A percentile compares a stretch with the other conserved stretches of the same genome.
Evolutionary conservation across 257 asterid species (phyloP).

Genomic region (Capsicum rhomboideum): DNA sequence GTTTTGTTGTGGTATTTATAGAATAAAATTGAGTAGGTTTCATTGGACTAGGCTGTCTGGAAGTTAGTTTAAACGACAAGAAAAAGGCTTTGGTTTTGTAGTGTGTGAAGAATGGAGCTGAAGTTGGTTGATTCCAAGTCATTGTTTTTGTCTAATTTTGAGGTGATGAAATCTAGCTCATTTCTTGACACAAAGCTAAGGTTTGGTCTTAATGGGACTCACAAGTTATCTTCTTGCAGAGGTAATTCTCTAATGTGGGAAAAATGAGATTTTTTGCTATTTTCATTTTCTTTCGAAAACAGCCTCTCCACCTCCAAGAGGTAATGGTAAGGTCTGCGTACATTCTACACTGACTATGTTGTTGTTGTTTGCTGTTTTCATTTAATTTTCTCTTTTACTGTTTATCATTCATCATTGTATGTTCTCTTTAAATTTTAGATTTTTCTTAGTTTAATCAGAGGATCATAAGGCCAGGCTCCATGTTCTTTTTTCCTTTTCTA

Average conservation of each 20-base stretch:
- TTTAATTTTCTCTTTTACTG: background rate
- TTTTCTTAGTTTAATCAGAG: background rate
- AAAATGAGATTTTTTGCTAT: background rate
- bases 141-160: constrained; percentile 15
- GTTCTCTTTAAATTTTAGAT: background rate
- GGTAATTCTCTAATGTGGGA: constrained; percentile 21
- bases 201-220: constrained; percentile 11
- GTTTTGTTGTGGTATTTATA: background rate
- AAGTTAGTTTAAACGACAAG: background rate
- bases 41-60: background rate
- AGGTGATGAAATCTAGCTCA: constrained; percentile 28
- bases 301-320: too few species aligned
- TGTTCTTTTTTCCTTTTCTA: too few species aligned
- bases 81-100: background rate
- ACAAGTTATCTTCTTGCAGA: constrained; percentile 34
- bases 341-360: too few species aligned
- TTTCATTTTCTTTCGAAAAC: too few species aligned
- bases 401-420: background rate
- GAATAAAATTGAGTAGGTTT: background rate
- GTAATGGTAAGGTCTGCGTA: too few species aligned
- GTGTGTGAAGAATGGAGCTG: constrained; percentile 32
- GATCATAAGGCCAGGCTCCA: background rate
- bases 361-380: too few species aligned
- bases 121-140: constrained; percentile 27
- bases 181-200: constrained; percentile 17